Conservation (phyloP, 2,329 filamentous ascomycete species). For the Cordyceps tenuipes region DNA sequence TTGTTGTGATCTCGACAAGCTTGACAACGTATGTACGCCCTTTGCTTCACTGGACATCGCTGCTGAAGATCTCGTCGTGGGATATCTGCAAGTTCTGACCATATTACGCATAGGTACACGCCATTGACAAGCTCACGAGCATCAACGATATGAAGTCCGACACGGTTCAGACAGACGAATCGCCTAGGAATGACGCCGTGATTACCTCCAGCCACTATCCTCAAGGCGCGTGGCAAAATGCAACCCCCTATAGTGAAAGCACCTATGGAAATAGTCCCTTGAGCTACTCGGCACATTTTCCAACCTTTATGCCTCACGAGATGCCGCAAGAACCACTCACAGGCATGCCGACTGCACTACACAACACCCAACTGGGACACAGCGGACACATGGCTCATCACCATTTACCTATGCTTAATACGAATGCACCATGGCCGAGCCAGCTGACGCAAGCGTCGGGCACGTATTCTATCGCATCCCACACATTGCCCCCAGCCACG, state of each 20-base stretch:
- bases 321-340: conserved; percentile 42
- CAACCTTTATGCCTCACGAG: conserved; percentile 46
- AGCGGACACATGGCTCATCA: conserved; percentile 32
- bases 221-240: conserved; percentile 45
- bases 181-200: conserved; percentile 22
- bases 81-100: not conserved
- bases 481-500: conserved; percentile 47
- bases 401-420: conserved; percentile 62
- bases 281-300: conserved; percentile 55
- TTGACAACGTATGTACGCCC: not conserved
- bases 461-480: conserved; percentile 51
- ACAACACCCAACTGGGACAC: conserved; percentile 24
- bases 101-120: not conserved
- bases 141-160: conserved; percentile 24
- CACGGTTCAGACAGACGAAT: conserved; percentile 24
- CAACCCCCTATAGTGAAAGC: conserved; percentile 58
- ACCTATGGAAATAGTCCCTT: conserved; percentile 42
- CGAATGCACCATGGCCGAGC: conserved; percentile 69
- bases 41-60: not conserved
- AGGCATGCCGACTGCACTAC: conserved; percentile 50
- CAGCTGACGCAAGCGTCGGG: conserved; percentile 52
- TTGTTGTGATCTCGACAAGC: no score
- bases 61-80: not conserved
- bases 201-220: not conserved
- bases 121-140: not conserved